These are phyloP conservation scores for Saitozyma podzolica DNA, from an alignment of 768 basidiomycete genomes.

Conservation along the genomic window DNA sequence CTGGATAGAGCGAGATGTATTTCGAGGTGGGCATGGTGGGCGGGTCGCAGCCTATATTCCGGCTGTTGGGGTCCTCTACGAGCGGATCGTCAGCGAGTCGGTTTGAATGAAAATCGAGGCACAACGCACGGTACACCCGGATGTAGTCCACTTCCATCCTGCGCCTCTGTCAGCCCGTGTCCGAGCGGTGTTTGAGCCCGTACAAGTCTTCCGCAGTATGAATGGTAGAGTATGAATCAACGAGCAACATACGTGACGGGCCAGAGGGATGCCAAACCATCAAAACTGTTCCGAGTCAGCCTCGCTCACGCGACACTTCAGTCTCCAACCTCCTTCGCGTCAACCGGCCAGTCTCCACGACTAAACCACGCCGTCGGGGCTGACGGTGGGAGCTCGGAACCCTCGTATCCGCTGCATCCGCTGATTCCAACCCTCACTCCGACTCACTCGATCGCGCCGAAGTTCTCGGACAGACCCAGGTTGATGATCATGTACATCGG, in stretches of 20 bases:
- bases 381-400: not conserved
- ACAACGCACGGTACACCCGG: slow-evolving; percentile 69
- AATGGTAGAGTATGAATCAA: no score
- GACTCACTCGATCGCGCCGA: slow-evolving; percentile 57
- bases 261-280: slow-evolving; percentile 38
- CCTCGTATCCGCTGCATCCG: not conserved
- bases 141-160: slow-evolving; percentile 80
- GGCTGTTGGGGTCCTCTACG: slow-evolving; percentile 45
- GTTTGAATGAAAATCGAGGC: not conserved
- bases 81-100: not conserved
- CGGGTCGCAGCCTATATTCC: slow-evolving; percentile 84
- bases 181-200: no score
- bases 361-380: not conserved
- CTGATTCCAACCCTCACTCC: not conserved
- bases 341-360: no score
- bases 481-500: slow-evolving; percentile 61
- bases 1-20: slow-evolving; percentile 62
- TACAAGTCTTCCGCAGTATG: no score
- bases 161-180: no score
- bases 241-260: slow-evolving; percentile 22
- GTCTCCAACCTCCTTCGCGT: no score
- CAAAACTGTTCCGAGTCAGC: slow-evolving; percentile 27
- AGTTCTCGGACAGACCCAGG: slow-evolving; percentile 74
- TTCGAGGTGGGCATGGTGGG: slow-evolving; percentile 70
- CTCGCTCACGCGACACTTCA: no score